These are phyloP conservation scores for Rhazya stricta DNA, from an alignment of 257 asterid species.

Conservation along the genomic window DNA sequence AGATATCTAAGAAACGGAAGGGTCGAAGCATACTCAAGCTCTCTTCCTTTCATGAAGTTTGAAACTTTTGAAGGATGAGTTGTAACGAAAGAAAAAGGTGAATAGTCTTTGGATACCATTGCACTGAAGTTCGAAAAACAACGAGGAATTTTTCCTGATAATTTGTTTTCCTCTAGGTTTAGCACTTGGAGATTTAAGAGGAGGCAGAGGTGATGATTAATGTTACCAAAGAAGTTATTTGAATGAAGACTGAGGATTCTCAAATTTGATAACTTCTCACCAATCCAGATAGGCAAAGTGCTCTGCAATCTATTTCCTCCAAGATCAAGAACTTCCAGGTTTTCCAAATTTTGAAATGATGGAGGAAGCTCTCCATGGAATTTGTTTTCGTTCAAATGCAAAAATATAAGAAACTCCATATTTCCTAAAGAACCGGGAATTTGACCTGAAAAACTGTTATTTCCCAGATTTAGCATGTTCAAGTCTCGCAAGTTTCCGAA, in stretches of 20 bases:
- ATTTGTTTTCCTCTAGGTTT: constrained; percentile 24
- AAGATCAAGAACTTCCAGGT: constrained; percentile 5
- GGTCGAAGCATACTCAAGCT: constrained; percentile 9
- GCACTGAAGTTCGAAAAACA: constrained; percentile 23
- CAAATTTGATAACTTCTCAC: constrained; percentile 14
- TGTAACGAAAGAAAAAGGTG: neutral
- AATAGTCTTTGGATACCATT: constrained; percentile 17
- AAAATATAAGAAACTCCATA: constrained; percentile 14
- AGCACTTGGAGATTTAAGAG: constrained; percentile 24
- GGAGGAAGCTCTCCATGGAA: neutral
- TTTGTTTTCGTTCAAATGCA: constrained; percentile 25
- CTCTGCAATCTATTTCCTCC: constrained; percentile 3
- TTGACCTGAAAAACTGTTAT: too few species aligned
- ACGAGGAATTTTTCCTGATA: constrained; percentile 19
- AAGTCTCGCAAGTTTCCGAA: too few species aligned
- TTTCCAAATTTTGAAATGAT: neutral
- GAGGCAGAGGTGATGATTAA: constrained; percentile 22
- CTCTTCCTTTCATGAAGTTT: constrained; percentile 15
- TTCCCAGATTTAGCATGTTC: too few species aligned
- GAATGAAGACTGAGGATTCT: constrained; percentile 23
- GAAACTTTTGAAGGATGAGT: neutral
- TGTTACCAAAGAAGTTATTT: constrained; percentile 22
- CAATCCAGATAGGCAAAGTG: constrained; percentile 24
- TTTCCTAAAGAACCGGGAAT: neutral
- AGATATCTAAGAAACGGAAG: constrained; percentile 10